Conservation (phyloP, 108 stramenopile species). For the Pseudonitzschia multiseries region DNA sequence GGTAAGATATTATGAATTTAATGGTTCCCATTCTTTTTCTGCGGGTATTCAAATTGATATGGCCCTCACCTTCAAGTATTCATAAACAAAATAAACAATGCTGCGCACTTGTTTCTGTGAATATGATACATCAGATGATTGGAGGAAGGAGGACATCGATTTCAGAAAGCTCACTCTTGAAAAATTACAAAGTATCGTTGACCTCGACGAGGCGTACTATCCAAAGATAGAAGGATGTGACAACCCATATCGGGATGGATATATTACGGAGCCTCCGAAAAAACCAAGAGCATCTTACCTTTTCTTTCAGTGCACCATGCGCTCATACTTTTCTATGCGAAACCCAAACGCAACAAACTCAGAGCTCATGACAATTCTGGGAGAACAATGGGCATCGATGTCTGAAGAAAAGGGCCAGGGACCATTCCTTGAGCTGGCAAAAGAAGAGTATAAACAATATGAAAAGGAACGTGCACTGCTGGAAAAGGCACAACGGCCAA, state of each 20-base stretch:
- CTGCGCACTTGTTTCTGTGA: not conserved
- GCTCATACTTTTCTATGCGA: constrained; percentile 63
- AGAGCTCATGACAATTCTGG: constrained; percentile 77
- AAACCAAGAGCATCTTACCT: constrained; percentile 85
- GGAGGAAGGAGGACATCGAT: constrained; percentile 55
- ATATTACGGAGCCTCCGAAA: constrained; percentile 82
- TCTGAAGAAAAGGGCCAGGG: constrained; percentile 61
- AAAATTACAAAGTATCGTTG: constrained; percentile 48
- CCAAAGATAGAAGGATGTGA: constrained; percentile 67
- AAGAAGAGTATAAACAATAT: constrained; percentile 71
- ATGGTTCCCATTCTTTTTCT: not conserved
- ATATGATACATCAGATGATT: constrained; percentile 25
- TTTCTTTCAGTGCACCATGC: constrained; percentile 77
- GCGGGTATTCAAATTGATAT: too few relatives aligned
- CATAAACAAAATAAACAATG: too few relatives aligned
- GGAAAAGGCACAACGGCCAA: constrained; percentile 81
- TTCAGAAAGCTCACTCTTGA: constrained; percentile 61
- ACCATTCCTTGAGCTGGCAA: constrained; percentile 70
- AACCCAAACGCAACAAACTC: constrained; percentile 58
- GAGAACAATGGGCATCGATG: constrained; percentile 71
- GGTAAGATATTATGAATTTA: constrained; percentile 18
- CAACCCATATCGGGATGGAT: constrained; percentile 90
- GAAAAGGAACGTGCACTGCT: constrained; percentile 68
- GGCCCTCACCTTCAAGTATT: not conserved
- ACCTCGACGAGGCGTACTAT: constrained; percentile 73